These are phyloP conservation scores for Apophysomyces ossiformis DNA, from an alignment of 371 early-diverging fungal species.

Conservation along the genomic window DNA sequence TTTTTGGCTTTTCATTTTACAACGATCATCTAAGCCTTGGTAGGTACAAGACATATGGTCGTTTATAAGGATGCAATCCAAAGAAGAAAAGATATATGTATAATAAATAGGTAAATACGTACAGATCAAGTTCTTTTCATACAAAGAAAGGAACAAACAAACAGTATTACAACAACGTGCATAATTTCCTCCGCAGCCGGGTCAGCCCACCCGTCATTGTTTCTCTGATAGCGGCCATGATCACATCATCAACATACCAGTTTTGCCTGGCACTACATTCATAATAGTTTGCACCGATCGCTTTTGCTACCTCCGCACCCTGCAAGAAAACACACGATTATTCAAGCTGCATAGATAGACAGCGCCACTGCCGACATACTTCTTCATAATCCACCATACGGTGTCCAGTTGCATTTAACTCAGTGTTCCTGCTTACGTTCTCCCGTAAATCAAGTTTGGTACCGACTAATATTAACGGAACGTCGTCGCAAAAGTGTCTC, in stretches of 20 bases:
- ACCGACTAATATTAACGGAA: slow-evolving; percentile 69
- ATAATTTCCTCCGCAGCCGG: slow-evolving; percentile 11
- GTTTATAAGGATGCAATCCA: too few relatives aligned
- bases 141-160: background rate
- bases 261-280: slow-evolving; percentile 88
- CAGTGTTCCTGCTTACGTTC: slow-evolving; percentile 22
- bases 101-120: too few relatives aligned
- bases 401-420: slow-evolving; percentile 38
- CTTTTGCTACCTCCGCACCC: slow-evolving; percentile 73
- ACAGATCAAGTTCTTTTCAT: too few relatives aligned
- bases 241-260: slow-evolving; percentile 80
- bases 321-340: slow-evolving; percentile 65
- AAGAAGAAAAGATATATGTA: too few relatives aligned
- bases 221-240: slow-evolving; percentile 30
- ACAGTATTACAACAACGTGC: slow-evolving; percentile 6
- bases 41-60: too few relatives aligned
- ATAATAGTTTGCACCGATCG: slow-evolving; percentile 79
- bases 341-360: background rate
- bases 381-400: slow-evolving; percentile 38
- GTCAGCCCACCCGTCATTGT: slow-evolving; percentile 12
- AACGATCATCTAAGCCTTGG: too few relatives aligned
- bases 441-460: slow-evolving; percentile 72
- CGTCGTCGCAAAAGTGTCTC: slow-evolving; percentile 60
- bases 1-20: too few relatives aligned
- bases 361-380: slow-evolving; percentile 17